phyloP scores from a whole-genome alignment of 345 rosid species.

The Gossypium sturtianum region DNA sequence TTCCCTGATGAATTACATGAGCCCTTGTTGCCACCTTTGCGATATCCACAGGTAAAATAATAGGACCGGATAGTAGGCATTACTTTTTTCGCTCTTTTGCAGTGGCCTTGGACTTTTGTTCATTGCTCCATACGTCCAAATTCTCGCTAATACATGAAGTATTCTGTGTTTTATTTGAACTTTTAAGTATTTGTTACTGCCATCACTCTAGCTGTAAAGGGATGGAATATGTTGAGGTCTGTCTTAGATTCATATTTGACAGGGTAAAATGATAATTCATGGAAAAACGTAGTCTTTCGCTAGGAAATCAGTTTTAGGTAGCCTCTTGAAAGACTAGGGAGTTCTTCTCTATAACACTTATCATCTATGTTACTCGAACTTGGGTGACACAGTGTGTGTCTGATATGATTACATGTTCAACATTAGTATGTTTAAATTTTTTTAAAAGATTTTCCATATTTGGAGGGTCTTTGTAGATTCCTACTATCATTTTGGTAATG shows the following conservation, averaged over 20 bases:
- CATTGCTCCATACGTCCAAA: neutral
- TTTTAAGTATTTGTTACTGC: neutral
- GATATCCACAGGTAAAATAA: slow-evolving; percentile 30
- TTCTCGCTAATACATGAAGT: neutral
- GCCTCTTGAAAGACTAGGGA: neutral
- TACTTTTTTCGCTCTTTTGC: neutral
- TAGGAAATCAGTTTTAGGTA: neutral
- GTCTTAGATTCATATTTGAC: neutral
- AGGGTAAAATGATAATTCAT: neutral
- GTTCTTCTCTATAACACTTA: neutral
- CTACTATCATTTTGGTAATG: neutral
- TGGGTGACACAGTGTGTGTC: neutral
- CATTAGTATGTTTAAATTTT: neutral
- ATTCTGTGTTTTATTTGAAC: neutral
- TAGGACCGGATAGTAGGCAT: neutral
- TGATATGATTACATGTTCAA: neutral
- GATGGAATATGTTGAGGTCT: neutral
- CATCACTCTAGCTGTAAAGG: neutral
- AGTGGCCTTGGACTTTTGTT: neutral
- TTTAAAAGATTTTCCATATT: neutral
- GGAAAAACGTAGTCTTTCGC: neutral
- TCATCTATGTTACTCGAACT: neutral
- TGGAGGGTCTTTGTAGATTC: neutral
- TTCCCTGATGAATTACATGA: slow-evolving; percentile 49
- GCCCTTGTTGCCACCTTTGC: slow-evolving; percentile 55